phyloP scores from a whole-genome alignment of 1,284 basidiomycete genomes.

The Stereum hirsutum region DNA sequence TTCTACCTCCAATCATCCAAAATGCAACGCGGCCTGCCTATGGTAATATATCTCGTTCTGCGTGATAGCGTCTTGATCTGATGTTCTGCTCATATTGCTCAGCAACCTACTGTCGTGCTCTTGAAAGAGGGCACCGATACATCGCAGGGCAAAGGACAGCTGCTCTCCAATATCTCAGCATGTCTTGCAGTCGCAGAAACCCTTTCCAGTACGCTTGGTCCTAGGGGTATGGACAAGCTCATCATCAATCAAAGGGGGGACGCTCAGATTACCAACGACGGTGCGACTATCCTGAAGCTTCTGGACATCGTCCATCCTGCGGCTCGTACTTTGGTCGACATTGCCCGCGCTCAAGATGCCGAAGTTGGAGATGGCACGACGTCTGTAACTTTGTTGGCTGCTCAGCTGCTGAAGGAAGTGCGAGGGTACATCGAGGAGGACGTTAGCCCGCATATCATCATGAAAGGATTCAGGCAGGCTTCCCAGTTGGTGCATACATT shows the following conservation, averaged over 20 bases:
- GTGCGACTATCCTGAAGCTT: conserved; percentile 94
- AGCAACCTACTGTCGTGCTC: conserved; percentile 95
- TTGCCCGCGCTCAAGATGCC: conserved; percentile 95
- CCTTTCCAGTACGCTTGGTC: conserved; percentile 92
- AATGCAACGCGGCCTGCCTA: conserved; percentile 70
- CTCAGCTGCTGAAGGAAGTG: conserved; percentile 92
- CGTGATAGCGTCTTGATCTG: neutral
- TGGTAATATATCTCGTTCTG: conserved; percentile 35
- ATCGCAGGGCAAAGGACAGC: conserved; percentile 90
- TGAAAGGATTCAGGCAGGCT: conserved; percentile 92
- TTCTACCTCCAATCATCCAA: conserved; percentile 19
- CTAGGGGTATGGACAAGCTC: conserved; percentile 97
- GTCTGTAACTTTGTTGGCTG: conserved; percentile 88
- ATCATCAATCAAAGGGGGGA: conserved; percentile 89
- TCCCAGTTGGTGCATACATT: conserved; percentile 65
- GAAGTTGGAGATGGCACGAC: conserved; percentile 99
- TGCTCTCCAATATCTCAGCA: conserved; percentile 94
- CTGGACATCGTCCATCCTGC: conserved; percentile 98
- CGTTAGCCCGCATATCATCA: conserved; percentile 95
- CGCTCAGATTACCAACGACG: conserved; percentile 98
- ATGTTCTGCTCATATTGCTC: conserved; percentile 2
- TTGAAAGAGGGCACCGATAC: conserved; percentile 94
- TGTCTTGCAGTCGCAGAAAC: conserved; percentile 89
- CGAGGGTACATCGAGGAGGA: conserved; percentile 93
- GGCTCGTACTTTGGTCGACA: conserved; percentile 93